Evolutionary conservation across 257 asterid genomes (phyloP), one percentile per base, ranked within the genome.

Genomic region (Petrea volubilis): DNA sequence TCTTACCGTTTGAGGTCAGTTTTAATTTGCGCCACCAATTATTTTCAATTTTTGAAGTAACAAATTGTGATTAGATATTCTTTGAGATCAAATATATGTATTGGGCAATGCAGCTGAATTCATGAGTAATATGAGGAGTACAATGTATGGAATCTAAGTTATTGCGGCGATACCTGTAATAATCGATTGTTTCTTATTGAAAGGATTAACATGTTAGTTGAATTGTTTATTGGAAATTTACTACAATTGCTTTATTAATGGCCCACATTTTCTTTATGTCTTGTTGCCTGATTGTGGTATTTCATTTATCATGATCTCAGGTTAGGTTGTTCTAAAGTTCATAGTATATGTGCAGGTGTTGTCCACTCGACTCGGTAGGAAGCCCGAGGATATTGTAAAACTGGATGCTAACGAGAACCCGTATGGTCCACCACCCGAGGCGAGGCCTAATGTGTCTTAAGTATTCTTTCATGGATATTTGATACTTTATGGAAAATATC

Each of bases 391-490:
- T 68, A 95, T 95, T 56, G 78, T 95, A 40, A 95, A 95, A 71
- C 78, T 95, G 64, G 99, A 95, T 28, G 99, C 98, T 1, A 95
- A 95, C 67, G 99, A 95, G 71, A 95, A 95, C 65, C 99, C 98
- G 38, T 95, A 91, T 72, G 99, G 99, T 28, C 99, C 99, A 21
- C 99, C 99, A 44, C 99, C 99, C 24, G 99, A 95, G 96, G 97
- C 77, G 81, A 56, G 86, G 71, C 75, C n/a, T 33, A 64, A 40
- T 63, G 61, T 60, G 40, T 49, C 51, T 25, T 67, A 20, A 15
- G 50, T 55, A 67, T 24, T 64, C 18, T 13, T 24, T 49, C 66
- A 40, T 31, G 28, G 25, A 33, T 57, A 28, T n/a, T 24, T 17
- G 55, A 50, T 64, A 15, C 55, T 23, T 28, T 14, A n/a, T 14